Conservation (phyloP, 495 filamentous ascomycete genomes). For the Aspergillus olivimuriae region DNA sequence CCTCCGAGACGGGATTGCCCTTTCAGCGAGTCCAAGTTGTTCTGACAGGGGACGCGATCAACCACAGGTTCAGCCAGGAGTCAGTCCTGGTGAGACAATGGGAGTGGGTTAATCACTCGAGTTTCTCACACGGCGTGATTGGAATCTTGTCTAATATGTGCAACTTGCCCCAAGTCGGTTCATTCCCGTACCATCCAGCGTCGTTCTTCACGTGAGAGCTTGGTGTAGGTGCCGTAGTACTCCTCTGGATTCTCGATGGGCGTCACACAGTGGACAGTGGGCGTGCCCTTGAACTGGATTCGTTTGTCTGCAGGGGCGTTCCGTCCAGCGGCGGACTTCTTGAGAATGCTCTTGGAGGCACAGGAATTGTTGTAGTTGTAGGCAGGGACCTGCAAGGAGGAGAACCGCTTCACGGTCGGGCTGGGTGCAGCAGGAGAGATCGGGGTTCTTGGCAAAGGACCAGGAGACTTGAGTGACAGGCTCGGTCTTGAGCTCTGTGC, state of each 20-base stretch:
- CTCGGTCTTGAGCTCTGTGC: constrained; percentile 32
- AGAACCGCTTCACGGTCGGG: constrained; percentile 38
- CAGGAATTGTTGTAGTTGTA: constrained; percentile 43
- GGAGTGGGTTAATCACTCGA: too few species aligned
- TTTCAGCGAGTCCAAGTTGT: too few species aligned
- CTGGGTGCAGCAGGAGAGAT: constrained; percentile 37
- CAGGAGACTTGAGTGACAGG: constrained; percentile 41
- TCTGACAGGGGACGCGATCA: too few species aligned
- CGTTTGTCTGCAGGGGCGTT: constrained; percentile 26
- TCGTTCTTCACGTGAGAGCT: constrained; percentile 44
- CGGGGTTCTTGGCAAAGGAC: constrained; percentile 37
- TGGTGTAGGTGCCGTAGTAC: constrained; percentile 46
- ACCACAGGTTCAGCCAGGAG: background rate
- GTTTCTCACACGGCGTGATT: too few species aligned
- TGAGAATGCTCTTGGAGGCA: constrained; percentile 47
- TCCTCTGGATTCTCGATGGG: constrained; percentile 48
- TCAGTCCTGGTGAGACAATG: too few species aligned
- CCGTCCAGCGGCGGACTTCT: constrained; percentile 25
- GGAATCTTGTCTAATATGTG: too few species aligned
- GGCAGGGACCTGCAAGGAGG: constrained; percentile 33
- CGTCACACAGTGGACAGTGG: constrained; percentile 46
- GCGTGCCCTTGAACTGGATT: constrained; percentile 42
- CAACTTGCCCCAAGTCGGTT: constrained; percentile 13
- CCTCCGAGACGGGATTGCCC: background rate
- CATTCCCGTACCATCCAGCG: constrained; percentile 40